phyloP scores from a whole-genome alignment of 2,329 filamentous ascomycete genomes.

The Colletotrichum sp. region DNA sequence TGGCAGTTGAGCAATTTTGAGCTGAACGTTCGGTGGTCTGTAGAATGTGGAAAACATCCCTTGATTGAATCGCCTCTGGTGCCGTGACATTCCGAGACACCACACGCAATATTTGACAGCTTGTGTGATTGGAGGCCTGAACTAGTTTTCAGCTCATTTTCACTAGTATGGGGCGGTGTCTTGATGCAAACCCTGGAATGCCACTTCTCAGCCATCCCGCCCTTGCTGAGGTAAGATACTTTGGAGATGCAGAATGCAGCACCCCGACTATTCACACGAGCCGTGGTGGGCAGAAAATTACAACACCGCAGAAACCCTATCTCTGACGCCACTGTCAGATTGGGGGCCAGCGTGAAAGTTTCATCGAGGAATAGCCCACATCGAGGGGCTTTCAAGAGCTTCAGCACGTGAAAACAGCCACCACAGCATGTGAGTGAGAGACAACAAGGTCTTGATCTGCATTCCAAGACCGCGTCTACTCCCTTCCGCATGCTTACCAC shows the following conservation, averaged over 20 bases:
- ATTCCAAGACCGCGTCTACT: background rate
- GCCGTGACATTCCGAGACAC: background rate
- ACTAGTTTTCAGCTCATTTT: background rate
- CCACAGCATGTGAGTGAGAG: background rate
- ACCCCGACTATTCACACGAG: background rate
- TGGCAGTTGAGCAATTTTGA: background rate
- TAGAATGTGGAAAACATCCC: background rate
- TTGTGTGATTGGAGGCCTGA: background rate
- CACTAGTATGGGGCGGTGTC: background rate
- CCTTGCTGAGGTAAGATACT: background rate
- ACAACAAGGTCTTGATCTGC: background rate
- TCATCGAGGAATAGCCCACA: background rate
- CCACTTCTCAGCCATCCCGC: background rate
- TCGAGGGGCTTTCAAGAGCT: background rate
- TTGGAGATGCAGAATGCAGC: background rate
- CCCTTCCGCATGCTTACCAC: background rate
- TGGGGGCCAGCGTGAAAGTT: background rate
- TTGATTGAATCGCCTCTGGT: background rate
- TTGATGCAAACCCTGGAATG: background rate
- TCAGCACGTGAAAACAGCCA: background rate
- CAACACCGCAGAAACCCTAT: background rate
- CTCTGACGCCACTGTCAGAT: background rate
- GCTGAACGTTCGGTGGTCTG: background rate
- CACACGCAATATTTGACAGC: no score
- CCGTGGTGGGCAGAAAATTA: background rate